phyloP scores from a whole-genome alignment of 345 rosid species.

The Salix purpurea region DNA sequence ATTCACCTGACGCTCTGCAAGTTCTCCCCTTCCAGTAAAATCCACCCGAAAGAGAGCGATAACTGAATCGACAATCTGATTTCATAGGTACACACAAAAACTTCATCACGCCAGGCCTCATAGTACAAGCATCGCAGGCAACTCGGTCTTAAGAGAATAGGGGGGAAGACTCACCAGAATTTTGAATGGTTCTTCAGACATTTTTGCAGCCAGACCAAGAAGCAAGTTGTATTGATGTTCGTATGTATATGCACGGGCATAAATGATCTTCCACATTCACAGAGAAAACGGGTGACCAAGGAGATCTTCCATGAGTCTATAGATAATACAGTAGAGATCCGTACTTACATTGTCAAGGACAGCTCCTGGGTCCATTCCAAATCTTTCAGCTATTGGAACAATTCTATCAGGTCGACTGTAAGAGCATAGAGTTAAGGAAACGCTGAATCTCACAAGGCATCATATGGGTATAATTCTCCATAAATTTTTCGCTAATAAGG shows the following conservation, averaged over 20 bases:
- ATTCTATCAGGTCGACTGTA: conserved; percentile 84
- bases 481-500: background rate
- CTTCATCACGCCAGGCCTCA: conserved; percentile 5
- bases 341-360: conserved; percentile 82
- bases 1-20: conserved; percentile 78
- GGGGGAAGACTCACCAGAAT: conserved; percentile 48
- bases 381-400: conserved; percentile 91
- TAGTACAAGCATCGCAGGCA: background rate
- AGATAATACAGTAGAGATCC: background rate
- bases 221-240: conserved; percentile 87
- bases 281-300: conserved; percentile 9
- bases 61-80: conserved; percentile 77
- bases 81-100: conserved; percentile 5
- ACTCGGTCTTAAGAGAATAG: background rate
- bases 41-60: conserved; percentile 83
- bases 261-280: conserved; percentile 60
- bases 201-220: conserved; percentile 90
- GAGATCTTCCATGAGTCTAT: background rate
- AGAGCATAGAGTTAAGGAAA: conserved; percentile 28
- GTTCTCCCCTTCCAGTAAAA: conserved; percentile 90
- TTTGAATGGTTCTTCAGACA: conserved; percentile 88
- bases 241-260: conserved; percentile 85
- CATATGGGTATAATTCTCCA: background rate
- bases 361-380: conserved; percentile 95
- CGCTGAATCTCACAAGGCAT: background rate